Evolutionary conservation across 1,139 yeast genomes (phyloP).

Genomic region (Pichia inconspicua): DNA sequence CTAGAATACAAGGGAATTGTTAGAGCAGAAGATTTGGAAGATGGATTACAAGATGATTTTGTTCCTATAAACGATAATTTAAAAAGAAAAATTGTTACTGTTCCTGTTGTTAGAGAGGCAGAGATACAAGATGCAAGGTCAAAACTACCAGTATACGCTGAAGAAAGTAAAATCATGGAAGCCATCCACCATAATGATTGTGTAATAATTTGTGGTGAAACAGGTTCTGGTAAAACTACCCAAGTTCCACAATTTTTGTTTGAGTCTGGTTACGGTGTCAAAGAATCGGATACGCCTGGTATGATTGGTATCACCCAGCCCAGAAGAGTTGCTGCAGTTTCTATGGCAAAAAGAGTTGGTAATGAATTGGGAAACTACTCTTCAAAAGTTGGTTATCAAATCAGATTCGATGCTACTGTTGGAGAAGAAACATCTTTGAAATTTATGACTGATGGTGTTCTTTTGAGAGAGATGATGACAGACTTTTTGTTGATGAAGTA

Average conservation of each 20-base stretch:
- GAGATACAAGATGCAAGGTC: slow-evolving; percentile 61
- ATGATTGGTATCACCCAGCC: slow-evolving; percentile 97
- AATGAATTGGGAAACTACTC: slow-evolving; percentile 79
- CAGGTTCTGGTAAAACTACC: slow-evolving; percentile 80
- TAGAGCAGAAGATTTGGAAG: slow-evolving; percentile 58
- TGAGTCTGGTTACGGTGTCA: slow-evolving; percentile 80
- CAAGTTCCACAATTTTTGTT: slow-evolving; percentile 72
- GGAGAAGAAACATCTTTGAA: slow-evolving; percentile 71
- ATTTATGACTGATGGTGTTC: slow-evolving; percentile 98
- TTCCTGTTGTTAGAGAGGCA: slow-evolving; percentile 55
- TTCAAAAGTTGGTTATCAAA: slow-evolving; percentile 76
- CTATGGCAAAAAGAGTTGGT: slow-evolving; percentile 89
- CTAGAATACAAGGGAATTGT: slow-evolving; percentile 41
- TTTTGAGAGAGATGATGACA: slow-evolving; percentile 83
- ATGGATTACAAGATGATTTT: slow-evolving; percentile 50
- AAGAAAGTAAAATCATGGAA: slow-evolving; percentile 93
- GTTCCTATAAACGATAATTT: slow-evolving; percentile 48
- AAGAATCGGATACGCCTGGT: slow-evolving; percentile 66
- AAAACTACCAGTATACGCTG: slow-evolving; percentile 80
- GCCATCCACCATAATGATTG: slow-evolving; percentile 91
- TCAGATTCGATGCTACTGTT: slow-evolving; percentile 77
- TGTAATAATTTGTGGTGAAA: slow-evolving; percentile 86
- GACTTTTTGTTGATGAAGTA: slow-evolving; percentile 77
- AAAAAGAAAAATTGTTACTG: slow-evolving; percentile 58
- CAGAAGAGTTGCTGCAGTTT: slow-evolving; percentile 95